Base-by-base conservation (phyloP, 371 early-diverging fungal species). In the Mucor lusitanicus region DNA sequence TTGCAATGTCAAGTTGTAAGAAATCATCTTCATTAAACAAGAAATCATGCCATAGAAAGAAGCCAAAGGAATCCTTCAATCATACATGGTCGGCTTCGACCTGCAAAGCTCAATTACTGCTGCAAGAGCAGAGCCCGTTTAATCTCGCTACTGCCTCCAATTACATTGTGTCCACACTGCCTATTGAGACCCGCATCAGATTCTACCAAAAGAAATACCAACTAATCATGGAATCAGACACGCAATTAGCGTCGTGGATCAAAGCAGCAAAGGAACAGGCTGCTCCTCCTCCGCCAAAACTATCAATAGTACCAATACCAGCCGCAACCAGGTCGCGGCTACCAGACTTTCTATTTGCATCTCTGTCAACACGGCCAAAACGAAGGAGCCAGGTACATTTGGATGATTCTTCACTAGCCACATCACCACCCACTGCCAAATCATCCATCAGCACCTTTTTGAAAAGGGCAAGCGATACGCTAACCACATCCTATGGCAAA, bases 401-500 rank as follows among this genome's bases (percentile, higher is more conserved):
- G 35, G 70, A 62, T n/a, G n/a, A n/a, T n/a, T n/a, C n/a, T 63
- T 23, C 37, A 19, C 12, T 19, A n/a, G 23, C 32, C 28, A 7
- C 30, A 35, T 21, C 17, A 53, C 33, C 54, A 32, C 63, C 42
- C 0, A 59, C 59, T 32, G 54, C 62, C 30, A 70, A 61, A 23
- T 64, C 63, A 3, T 67, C 72, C 8, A 30, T 71, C 13, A 71
- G 72, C 39, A 67, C 67, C 17, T 71, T 71, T 30, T 53, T 71
- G 23, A 71, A 55, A 64, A 71, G 67, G n/a, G 68, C 72, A 23
- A 71, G 68, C 1, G 46, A 44, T 21, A 67, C 54, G 3, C 25
- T 59, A 13, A 56, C 57, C 0, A 57, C 44, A 32, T 48, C 8
- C 12, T 32, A 50, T 9, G 57, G 12, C 44, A 44, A 66, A 4